Evolutionary conservation across 1,139 yeast genomes (phyloP).

Genomic region (Candida freyschussii): DNA sequence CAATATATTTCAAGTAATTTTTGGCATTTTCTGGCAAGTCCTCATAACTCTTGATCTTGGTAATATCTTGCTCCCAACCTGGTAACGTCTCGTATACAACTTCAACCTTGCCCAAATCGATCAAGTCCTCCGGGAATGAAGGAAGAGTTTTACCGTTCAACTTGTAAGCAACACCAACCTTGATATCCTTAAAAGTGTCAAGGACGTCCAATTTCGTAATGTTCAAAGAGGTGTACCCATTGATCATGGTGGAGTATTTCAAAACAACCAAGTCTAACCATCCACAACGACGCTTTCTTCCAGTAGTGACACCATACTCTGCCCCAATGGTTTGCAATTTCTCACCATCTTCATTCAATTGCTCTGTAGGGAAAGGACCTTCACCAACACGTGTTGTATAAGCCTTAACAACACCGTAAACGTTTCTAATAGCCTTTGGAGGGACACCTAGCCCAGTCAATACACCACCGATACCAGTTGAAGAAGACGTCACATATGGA

Average conservation of each 20-base stretch:
- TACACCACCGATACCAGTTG: conserved; percentile 97
- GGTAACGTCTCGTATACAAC: conserved; percentile 87
- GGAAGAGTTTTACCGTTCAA: conserved; percentile 69
- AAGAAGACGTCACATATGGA: conserved; percentile 94
- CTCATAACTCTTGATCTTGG: conserved; percentile 59
- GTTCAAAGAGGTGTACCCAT: conserved; percentile 92
- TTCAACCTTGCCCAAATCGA: conserved; percentile 77
- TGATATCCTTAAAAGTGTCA: conserved; percentile 81
- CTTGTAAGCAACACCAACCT: conserved; percentile 80
- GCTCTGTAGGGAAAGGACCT: conserved; percentile 99
- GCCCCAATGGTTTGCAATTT: conserved; percentile 88
- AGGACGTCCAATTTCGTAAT: conserved; percentile 93
- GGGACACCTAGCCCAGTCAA: conserved; percentile 96
- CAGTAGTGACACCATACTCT: conserved; percentile 97
- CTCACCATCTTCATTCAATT: conserved; percentile 82
- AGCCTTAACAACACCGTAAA: conserved; percentile 96
- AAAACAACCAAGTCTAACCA: conserved; percentile 97
- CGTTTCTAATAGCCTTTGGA: conserved; percentile 70
- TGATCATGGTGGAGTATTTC: conserved; percentile 83
- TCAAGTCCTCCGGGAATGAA: conserved; percentile 90
- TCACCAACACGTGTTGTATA: conserved; percentile 99
- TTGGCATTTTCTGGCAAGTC: conserved; percentile 88
- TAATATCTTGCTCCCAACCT: conserved; percentile 90
- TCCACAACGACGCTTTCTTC: conserved; percentile 99
- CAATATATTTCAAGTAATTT: conserved; percentile 77